phyloP scores from a whole-genome alignment of 345 rosid genomes.

The Turritis glabra region DNA sequence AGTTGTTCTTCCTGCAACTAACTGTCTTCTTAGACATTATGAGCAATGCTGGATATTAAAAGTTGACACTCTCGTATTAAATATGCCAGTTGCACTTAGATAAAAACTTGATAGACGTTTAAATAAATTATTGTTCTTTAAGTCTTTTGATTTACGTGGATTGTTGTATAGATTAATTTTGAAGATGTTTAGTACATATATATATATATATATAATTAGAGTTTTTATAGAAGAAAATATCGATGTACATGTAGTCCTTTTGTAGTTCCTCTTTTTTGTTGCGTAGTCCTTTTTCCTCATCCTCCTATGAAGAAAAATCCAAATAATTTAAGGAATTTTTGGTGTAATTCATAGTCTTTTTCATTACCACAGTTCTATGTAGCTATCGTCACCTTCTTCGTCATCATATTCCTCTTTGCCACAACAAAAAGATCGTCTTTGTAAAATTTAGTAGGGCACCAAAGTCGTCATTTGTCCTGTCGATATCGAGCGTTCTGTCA shows the following conservation, averaged over 20 bases:
- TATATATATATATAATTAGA: neutral
- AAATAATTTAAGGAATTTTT: conserved; percentile 1
- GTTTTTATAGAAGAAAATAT: neutral
- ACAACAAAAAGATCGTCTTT: neutral
- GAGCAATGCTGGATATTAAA: neutral
- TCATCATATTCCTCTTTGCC: conserved; percentile 6
- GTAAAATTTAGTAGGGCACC: neutral
- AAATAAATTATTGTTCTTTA: neutral
- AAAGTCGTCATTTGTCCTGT: conserved; percentile 21
- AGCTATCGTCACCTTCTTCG: conserved; percentile 2
- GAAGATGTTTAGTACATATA: neutral
- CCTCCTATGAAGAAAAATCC: conserved; percentile 2
- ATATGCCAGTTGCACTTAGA: neutral
- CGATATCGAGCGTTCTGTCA: conserved; percentile 1
- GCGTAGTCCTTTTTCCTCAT: conserved; percentile 2
- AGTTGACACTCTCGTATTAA: neutral
- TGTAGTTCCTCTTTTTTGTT: neutral
- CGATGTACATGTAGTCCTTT: neutral
- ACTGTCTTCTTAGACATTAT: neutral
- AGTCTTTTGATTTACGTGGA: neutral
- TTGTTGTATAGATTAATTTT: neutral
- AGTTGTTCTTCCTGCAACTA: conserved; percentile 18
- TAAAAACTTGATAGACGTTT: neutral
- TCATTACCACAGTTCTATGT: conserved; percentile 10
- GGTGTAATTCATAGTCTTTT: neutral